Percentiles rank a stretch among this genome's conserved stretches.
phyloP scores from a whole-genome alignment of 148 eudicot species.

The Heliosperma pusillum region DNA sequence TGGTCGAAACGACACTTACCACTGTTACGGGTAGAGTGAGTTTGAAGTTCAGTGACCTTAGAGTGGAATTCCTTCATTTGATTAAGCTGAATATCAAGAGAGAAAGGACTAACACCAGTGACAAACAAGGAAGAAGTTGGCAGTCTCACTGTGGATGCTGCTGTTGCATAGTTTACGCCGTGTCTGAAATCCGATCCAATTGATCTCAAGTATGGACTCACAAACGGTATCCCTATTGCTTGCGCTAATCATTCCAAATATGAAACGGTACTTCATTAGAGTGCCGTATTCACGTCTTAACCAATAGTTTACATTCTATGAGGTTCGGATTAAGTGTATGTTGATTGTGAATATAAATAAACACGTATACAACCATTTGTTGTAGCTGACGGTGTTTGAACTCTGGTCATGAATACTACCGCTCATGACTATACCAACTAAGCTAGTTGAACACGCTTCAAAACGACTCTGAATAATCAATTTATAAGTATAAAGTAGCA shows the following conservation, averaged over 20 bases:
- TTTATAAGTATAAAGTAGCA: too few species aligned
- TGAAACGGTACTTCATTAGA: background rate
- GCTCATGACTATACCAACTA: too few species aligned
- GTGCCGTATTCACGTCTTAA: background rate
- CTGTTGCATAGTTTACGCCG: slow-evolving; percentile 87
- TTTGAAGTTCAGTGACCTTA: slow-evolving; percentile 36
- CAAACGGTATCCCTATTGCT: slow-evolving; percentile 67
- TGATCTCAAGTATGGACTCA: slow-evolving; percentile 84
- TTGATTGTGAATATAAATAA: too few species aligned
- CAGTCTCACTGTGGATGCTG: slow-evolving; percentile 67
- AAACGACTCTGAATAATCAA: too few species aligned
- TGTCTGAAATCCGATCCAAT: slow-evolving; percentile 72
- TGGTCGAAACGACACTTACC: slow-evolving; percentile 22
- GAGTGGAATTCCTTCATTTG: slow-evolving; percentile 70
- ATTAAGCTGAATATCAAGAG: slow-evolving; percentile 75
- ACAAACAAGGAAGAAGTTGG: slow-evolving; percentile 81
- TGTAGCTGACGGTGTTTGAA: too few species aligned
- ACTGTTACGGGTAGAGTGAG: slow-evolving; percentile 24
- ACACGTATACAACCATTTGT: too few species aligned
- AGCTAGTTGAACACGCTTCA: too few species aligned
- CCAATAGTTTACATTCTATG: background rate
- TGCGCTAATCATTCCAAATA: slow-evolving; percentile 40
- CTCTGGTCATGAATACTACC: too few species aligned
- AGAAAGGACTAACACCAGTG: slow-evolving; percentile 84
- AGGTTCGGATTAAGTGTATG: too few species aligned